A percentile compares a stretch with the other conserved stretches of the same genome.
Evolutionary conservation across 2,329 filamentous ascomycete genomes (phyloP).

Genomic region (Alternaria longipes): DNA sequence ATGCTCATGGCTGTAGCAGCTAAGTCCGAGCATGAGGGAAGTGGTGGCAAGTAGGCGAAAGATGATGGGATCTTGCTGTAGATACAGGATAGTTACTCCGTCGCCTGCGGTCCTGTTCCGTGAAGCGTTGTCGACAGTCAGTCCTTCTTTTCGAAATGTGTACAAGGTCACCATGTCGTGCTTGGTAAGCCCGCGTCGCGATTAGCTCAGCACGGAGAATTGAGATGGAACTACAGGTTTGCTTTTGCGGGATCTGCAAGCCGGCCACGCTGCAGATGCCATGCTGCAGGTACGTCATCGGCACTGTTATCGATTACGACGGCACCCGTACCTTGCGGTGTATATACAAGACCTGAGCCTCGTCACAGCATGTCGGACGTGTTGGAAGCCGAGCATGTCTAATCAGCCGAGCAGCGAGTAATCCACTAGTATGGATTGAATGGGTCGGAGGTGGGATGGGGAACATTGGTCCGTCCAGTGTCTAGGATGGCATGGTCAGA

Average conservation of each 20-base stretch:
- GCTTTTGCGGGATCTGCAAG: constrained; percentile 6
- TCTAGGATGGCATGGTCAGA: background rate
- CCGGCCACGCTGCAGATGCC: background rate
- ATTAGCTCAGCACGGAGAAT: constrained; percentile 3
- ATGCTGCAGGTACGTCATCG: constrained; percentile 9
- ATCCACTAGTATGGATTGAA: background rate
- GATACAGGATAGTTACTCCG: background rate
- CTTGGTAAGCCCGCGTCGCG: background rate
- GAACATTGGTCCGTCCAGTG: background rate
- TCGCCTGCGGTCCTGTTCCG: background rate
- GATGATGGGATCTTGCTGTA: background rate
- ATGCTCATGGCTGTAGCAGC: background rate
- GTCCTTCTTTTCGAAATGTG: background rate
- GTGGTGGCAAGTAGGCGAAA: background rate
- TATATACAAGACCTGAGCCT: background rate
- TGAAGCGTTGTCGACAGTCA: background rate
- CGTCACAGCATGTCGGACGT: background rate
- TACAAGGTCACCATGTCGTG: background rate
- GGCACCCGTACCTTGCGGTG: background rate
- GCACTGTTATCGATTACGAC: background rate
- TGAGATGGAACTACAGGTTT: background rate
- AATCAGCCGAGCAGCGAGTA: background rate
- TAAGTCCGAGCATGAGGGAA: background rate
- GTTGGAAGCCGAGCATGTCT: background rate
- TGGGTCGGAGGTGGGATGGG: background rate